Evolutionary conservation across 23 red algal species (phyloP).

Genomic region (Gracilaria domingensis): DNA sequence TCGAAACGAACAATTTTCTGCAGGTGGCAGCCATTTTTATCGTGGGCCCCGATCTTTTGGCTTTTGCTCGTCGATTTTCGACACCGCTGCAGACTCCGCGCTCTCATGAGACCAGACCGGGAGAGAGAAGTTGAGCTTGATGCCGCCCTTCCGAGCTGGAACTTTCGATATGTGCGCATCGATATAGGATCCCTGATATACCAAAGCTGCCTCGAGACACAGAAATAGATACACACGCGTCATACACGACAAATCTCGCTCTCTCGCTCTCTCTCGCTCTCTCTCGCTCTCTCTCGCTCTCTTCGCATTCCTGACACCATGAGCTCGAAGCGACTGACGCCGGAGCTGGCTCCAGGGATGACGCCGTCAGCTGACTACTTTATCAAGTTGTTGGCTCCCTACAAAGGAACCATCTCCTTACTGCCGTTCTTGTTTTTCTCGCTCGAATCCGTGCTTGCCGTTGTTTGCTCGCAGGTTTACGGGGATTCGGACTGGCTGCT

Average conservation of each 20-base stretch:
- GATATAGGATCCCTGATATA: not conserved
- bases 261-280: too few relatives aligned
- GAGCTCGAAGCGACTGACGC: constrained; percentile 26
- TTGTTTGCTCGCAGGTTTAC: constrained; percentile 22
- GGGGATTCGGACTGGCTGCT: constrained; percentile 49
- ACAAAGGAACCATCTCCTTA: not conserved
- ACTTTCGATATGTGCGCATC: not conserved
- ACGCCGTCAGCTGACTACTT: constrained; percentile 43
- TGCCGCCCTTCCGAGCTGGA: too few relatives aligned
- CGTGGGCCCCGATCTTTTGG: not conserved
- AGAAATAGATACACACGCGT: too few relatives aligned
- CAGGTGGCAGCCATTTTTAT: not conserved
- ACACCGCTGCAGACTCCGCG: not conserved
- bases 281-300: too few relatives aligned
- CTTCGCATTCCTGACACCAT: not conserved
- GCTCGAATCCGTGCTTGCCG: constrained; percentile 29
- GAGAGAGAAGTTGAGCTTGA: not conserved
- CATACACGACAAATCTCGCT: too few relatives aligned
- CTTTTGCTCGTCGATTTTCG: not conserved
- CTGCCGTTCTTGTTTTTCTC: constrained; percentile 54
- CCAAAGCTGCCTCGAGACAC: too few relatives aligned
- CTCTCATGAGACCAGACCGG: not conserved
- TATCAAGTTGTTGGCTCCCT: not conserved
- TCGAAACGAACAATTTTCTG: constrained; percentile 9
- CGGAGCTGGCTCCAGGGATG: constrained; percentile 45